Percentiles rank a stretch among this genome's conserved stretches.
Evolutionary conservation across 2,329 filamentous ascomycete species (phyloP).

Genomic region (Alternaria dauci): DNA sequence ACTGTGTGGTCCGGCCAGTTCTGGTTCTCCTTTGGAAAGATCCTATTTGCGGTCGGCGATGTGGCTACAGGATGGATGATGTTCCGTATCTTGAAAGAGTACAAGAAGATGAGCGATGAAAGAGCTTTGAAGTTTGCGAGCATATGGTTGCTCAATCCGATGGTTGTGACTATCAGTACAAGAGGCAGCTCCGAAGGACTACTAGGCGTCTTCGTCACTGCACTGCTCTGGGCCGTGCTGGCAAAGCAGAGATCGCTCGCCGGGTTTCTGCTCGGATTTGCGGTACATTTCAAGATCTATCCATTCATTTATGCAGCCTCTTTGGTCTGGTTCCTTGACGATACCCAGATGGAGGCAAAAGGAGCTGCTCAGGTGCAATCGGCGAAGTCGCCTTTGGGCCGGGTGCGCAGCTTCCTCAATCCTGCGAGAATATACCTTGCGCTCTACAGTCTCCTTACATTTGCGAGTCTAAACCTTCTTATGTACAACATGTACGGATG

Average conservation of each 20-base stretch:
- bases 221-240: slow-evolving; percentile 82
- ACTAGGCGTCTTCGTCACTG: slow-evolving; percentile 83
- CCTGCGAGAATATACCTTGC: slow-evolving; percentile 64
- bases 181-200: slow-evolving; percentile 92
- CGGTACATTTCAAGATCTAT: slow-evolving; percentile 98
- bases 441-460: slow-evolving; percentile 73
- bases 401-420: slow-evolving; percentile 40
- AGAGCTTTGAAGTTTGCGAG: slow-evolving; percentile 77
- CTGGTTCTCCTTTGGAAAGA: slow-evolving; percentile 86
- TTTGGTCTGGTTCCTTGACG: slow-evolving; percentile 82
- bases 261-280: slow-evolving; percentile 78
- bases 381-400: slow-evolving; percentile 31
- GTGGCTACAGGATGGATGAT: slow-evolving; percentile 85
- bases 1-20: slow-evolving; percentile 68
- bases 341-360: slow-evolving; percentile 48
- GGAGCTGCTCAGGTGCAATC: slow-evolving; percentile 2
- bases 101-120: slow-evolving; percentile 45
- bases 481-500: slow-evolving; percentile 81
- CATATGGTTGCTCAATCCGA: slow-evolving; percentile 95
- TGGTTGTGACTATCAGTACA: slow-evolving; percentile 97
- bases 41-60: slow-evolving; percentile 84
- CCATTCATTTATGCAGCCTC: slow-evolving; percentile 92
- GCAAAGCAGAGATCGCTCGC: slow-evolving; percentile 69
- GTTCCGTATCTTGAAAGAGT: slow-evolving; percentile 60
- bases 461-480: slow-evolving; percentile 73